Percentiles rank a stretch among this genome's conserved stretches.
Conservation (phyloP, 305 asterid species). For the Fraxinus sp. region DNA sequence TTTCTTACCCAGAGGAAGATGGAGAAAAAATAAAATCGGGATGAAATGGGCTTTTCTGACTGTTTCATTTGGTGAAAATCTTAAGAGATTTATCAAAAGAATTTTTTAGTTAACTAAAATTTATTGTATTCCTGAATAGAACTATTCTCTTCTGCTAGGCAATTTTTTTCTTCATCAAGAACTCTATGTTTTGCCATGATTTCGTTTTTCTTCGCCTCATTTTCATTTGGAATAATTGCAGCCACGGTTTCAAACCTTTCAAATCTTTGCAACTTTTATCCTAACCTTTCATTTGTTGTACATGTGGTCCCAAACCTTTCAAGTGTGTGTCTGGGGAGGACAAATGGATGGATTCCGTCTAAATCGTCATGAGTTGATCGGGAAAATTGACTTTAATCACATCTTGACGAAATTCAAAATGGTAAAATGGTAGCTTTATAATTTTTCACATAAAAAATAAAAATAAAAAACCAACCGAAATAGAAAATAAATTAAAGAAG, state of each 20-base stretch:
- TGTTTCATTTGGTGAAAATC: not conserved
- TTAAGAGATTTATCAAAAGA: not conserved
- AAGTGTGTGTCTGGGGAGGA: not conserved
- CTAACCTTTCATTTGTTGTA: not conserved
- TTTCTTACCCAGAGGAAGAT: not conserved
- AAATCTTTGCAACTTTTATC: not conserved
- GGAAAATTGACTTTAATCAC: not conserved
- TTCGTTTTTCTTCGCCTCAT: not conserved
- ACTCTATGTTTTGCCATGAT: not conserved
- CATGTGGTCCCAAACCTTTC: not conserved
- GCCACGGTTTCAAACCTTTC: not conserved
- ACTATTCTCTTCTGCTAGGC: not conserved
- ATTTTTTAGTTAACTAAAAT: not conserved
- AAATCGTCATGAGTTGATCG: not conserved
- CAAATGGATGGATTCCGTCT: not conserved
- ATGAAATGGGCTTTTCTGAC: not conserved
- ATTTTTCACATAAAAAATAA: not conserved
- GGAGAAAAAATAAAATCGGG: not conserved
- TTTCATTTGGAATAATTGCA: not conserved
- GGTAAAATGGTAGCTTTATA: not conserved
- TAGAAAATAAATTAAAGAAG: not conserved
- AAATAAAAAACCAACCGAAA: not conserved
- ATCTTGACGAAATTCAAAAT: not conserved
- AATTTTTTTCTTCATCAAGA: not conserved
- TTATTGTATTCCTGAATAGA: not conserved